These are phyloP conservation scores for Globisporangium yorkense DNA, from an alignment of 352 stramenopile genomes.

Conservation along the genomic window DNA sequence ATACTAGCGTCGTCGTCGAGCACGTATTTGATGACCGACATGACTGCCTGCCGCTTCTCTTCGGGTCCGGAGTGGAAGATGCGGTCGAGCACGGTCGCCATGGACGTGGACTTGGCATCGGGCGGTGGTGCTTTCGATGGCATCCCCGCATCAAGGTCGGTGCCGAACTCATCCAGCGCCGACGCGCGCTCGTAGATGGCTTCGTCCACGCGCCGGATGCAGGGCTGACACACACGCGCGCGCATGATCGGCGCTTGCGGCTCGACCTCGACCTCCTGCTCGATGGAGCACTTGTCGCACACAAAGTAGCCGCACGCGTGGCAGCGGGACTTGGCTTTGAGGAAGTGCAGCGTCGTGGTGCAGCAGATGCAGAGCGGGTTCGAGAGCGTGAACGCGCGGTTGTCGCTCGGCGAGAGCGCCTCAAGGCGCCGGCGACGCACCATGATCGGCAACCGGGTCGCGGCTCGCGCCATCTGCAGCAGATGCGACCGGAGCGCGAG, in stretches of 20 bases:
- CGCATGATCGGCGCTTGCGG: slow-evolving; percentile 24
- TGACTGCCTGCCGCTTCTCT: slow-evolving; percentile 13
- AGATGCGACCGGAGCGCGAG: slow-evolving; percentile 15
- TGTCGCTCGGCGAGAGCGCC: slow-evolving; percentile 26
- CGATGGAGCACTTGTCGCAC: slow-evolving; percentile 38
- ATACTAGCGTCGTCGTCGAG: slow-evolving; percentile 23
- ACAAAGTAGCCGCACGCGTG: slow-evolving; percentile 46
- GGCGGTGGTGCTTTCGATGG: not conserved
- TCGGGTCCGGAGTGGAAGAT: slow-evolving; percentile 22
- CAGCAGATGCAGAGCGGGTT: slow-evolving; percentile 36
- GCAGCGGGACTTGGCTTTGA: slow-evolving; percentile 30
- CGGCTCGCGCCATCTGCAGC: slow-evolving; percentile 17
- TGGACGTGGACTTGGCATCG: slow-evolving; percentile 13
- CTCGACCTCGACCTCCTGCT: slow-evolving; percentile 30
- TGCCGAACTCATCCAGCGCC: not conserved
- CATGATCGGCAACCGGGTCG: slow-evolving; percentile 30
- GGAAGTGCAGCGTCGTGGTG: slow-evolving; percentile 24
- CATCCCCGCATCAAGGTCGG: too few species aligned
- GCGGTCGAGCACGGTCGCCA: slow-evolving; percentile 12
- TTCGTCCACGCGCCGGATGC: slow-evolving; percentile 37
- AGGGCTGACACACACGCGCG: slow-evolving; percentile 37
- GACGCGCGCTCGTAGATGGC: slow-evolving; percentile 25
- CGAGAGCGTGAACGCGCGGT: slow-evolving; percentile 20
- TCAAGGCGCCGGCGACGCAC: slow-evolving; percentile 38
- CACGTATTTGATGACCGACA: slow-evolving; percentile 44